Evolutionary conservation across 148 eudicot genomes (phyloP), one percentile per base, ranked within the genome.

Genomic region (Cornus kousa): DNA sequence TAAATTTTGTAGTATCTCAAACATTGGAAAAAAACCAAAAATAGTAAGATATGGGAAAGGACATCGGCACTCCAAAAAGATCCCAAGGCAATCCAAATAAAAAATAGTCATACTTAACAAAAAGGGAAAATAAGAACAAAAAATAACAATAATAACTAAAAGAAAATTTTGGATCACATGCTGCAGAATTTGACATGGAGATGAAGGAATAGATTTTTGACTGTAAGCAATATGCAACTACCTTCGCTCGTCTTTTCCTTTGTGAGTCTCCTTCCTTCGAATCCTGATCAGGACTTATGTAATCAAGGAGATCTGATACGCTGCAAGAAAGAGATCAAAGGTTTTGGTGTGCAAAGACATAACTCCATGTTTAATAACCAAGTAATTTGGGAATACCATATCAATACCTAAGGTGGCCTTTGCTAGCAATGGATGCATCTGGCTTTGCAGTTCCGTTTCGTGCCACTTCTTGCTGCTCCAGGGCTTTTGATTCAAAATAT

Each of bases 301-400:
- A 97, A 85, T 97, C 99, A 59, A 97, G 97, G 80, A 97, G 99
- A 90, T 97, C 99, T 70, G 99, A 92, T 57, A 97, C 99, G 86
- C 99, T 97, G 89, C 73, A 80, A 84, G 75, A 82, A 24, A 76
- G 84, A 71, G 79, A 72, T 43, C 81, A 55, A 77, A 20, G 57
- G 64, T 73, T 75, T 83, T 60, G 76, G 77, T 79, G 65, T 57
- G 22, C 73, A 35, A 17, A 74, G 62, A 67, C 59, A 59, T n/a
- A 71, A 33, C 65, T 79, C 43, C 50, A 70, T 31, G 66, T 12
- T 59, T 53, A 55, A 59, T 16, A 59, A 55, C 20, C 69, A 80
- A 80, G 81, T 55, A 80, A 53, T 64, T 74, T 83, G 85, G 77
- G 80, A 77, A 74, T 81, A 83, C 79, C 83, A 35, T 79, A 69